These are phyloP conservation scores for Ustilago vetiveriae DNA, from an alignment of 1,284 basidiomycete genomes.

Conservation along the genomic window DNA sequence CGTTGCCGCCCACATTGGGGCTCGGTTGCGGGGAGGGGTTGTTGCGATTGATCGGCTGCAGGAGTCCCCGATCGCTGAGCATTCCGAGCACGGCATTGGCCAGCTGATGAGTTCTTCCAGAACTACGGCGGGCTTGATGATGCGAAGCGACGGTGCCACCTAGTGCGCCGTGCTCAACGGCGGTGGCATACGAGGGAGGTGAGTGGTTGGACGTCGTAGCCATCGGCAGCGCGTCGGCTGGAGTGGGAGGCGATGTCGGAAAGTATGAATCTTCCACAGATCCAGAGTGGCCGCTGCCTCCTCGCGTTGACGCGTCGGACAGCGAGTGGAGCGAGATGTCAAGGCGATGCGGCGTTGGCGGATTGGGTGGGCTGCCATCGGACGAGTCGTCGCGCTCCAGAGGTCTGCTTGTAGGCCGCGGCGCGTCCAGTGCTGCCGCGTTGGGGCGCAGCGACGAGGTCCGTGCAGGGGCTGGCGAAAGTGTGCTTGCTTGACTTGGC, in stretches of 20 bases:
- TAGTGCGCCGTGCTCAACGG: slow-evolving; percentile 26
- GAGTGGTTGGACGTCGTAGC: slow-evolving; percentile 10
- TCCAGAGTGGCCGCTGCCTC: slow-evolving; percentile 2
- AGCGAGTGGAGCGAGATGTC: slow-evolving; percentile 70
- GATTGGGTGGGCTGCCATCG: slow-evolving; percentile 69
- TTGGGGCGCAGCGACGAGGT: slow-evolving; percentile 33
- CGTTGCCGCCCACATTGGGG: slow-evolving; percentile 10
- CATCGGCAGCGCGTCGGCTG: slow-evolving; percentile 17
- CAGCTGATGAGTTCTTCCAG: slow-evolving; percentile 47
- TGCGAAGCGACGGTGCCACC: slow-evolving; percentile 31
- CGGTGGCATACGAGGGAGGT: slow-evolving; percentile 27
- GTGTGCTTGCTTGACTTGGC: slow-evolving; percentile 1
- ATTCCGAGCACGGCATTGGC: slow-evolving; percentile 59
- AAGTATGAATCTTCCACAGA: slow-evolving; percentile 43
- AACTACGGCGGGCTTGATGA: slow-evolving; percentile 45
- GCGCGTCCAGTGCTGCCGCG: slow-evolving; percentile 7
- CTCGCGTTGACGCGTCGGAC: slow-evolving; percentile 24
- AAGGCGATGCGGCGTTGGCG: slow-evolving; percentile 71
- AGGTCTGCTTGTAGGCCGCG: slow-evolving; percentile 21
- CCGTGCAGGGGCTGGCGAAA: slow-evolving; percentile 21
- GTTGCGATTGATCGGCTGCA: slow-evolving; percentile 42
- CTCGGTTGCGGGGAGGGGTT: slow-evolving; percentile 36
- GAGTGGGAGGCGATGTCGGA: slow-evolving; percentile 30
- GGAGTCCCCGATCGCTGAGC: slow-evolving; percentile 51
- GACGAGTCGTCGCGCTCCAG: slow-evolving; percentile 41